A percentile compares a stretch with the other conserved stretches of the same genome.
Conservation (phyloP, 2,329 filamentous ascomycete species). For the Penicillium janthinellum region DNA sequence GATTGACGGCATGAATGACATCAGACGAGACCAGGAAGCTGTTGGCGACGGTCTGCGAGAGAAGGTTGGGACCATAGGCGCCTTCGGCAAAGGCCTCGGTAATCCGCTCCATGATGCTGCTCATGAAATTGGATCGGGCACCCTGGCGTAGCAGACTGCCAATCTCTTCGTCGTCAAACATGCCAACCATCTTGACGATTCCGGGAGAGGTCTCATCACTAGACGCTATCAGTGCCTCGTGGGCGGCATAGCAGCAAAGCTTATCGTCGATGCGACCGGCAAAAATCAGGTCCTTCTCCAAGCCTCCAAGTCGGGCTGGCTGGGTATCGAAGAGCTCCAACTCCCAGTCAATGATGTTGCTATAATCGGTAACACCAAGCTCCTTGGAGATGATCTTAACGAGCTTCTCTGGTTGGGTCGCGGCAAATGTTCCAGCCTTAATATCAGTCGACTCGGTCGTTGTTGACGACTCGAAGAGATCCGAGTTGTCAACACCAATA, state of each 20-base stretch:
- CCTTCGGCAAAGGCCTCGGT: conserved; percentile 62
- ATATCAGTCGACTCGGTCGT: conserved; percentile 39
- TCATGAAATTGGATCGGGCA: conserved; percentile 85
- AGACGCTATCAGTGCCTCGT: conserved; percentile 77
- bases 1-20: conserved; percentile 91
- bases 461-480: conserved; percentile 44
- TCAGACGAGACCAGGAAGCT: conserved; percentile 92
- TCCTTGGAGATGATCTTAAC: conserved; percentile 79
- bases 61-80: conserved; percentile 54
- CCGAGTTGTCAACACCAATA: conserved; percentile 79
- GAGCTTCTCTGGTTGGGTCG: conserved; percentile 81
- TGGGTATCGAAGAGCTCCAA: conserved; percentile 92
- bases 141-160: conserved; percentile 89
- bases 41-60: conserved; percentile 83
- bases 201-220: conserved; percentile 54
- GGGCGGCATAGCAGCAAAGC: conserved; percentile 89
- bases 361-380: conserved; percentile 72
- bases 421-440: conserved; percentile 68
- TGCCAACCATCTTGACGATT: conserved; percentile 85
- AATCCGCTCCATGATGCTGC: conserved; percentile 76
- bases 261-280: conserved; percentile 96
- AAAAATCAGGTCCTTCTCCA: conserved; percentile 93
- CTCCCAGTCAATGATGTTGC: conserved; percentile 90
- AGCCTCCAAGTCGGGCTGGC: conserved; percentile 76
- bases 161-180: conserved; percentile 97